Evolutionary conservation across 345 rosid genomes (phyloP).

Genomic region (Boechera divaricarpa): DNA sequence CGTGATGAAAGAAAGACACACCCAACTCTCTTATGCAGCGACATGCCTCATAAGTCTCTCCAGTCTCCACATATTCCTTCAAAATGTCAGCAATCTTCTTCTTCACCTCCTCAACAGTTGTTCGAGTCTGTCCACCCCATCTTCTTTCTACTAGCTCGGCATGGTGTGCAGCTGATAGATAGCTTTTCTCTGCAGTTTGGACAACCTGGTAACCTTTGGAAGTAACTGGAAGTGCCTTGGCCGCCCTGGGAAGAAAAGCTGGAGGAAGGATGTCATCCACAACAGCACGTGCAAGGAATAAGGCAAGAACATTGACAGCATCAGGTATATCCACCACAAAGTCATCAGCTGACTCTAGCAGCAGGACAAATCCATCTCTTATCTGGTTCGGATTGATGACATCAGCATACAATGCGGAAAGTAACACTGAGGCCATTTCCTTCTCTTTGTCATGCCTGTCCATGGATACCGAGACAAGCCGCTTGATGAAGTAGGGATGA

Average conservation of each 20-base stretch:
- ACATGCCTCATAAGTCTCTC: conserved; percentile 84
- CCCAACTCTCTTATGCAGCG: conserved; percentile 85
- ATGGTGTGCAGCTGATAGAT: conserved; percentile 94
- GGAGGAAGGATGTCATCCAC: conserved; percentile 94
- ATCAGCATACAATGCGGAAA: conserved; percentile 85
- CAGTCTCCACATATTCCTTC: conserved; percentile 82
- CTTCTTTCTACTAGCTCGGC: conserved; percentile 92
- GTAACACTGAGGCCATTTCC: conserved; percentile 91
- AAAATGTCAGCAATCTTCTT: conserved; percentile 74
- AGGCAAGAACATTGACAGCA: conserved; percentile 81
- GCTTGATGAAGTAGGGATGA: conserved; percentile 84
- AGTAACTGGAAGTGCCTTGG: conserved; percentile 65
- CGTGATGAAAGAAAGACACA: conserved; percentile 85
- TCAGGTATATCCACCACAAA: conserved; percentile 82
- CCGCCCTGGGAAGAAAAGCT: conserved; percentile 81
- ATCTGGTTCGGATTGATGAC: conserved; percentile 79
- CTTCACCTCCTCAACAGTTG: conserved; percentile 89
- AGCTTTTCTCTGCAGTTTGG: conserved; percentile 83
- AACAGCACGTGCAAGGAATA: conserved; percentile 85
- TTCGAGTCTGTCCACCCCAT: conserved; percentile 91
- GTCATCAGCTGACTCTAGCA: conserved; percentile 91
- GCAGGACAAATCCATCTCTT: conserved; percentile 88
- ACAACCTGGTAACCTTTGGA: conserved; percentile 83
- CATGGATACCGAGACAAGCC: conserved; percentile 91
- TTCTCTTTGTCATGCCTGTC: conserved; percentile 96